These are phyloP conservation scores for Hypoxylon sp. DNA, from an alignment of 2,329 filamentous ascomycete species.

Conservation along the genomic window DNA sequence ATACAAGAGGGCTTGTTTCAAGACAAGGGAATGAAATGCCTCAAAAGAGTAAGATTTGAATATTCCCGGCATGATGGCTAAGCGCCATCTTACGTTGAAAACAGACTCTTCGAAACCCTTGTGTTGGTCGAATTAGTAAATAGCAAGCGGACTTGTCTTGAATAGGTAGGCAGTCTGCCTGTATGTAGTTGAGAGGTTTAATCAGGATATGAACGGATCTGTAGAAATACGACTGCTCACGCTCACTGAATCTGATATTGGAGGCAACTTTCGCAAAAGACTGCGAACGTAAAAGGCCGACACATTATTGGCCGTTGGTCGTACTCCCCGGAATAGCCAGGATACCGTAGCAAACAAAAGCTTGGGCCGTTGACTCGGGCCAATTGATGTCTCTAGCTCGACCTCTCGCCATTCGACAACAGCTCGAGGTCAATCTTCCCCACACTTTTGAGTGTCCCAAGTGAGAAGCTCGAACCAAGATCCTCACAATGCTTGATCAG, in stretches of 20 bases:
- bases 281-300: constrained; percentile 25
- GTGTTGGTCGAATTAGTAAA: background rate
- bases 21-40: constrained; percentile 22
- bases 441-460: constrained; percentile 26
- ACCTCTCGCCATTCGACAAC: constrained; percentile 31
- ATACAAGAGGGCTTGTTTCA: constrained; percentile 18
- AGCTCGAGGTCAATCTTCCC: constrained; percentile 37
- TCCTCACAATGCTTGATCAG: constrained; percentile 17
- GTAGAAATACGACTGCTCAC: constrained; percentile 21
- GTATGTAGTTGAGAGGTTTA: constrained; percentile 1
- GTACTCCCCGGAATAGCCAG: constrained; percentile 34
- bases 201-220: constrained; percentile 14
- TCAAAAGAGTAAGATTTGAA: background rate
- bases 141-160: background rate
- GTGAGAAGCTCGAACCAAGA: constrained; percentile 36
- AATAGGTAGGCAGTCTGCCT: background rate
- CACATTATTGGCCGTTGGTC: constrained; percentile 26
- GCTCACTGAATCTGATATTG: constrained; percentile 27
- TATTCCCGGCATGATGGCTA: constrained; percentile 22
- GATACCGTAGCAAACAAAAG: constrained; percentile 39
- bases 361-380: constrained; percentile 32
- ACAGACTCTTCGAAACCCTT: background rate
- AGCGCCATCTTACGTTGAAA: constrained; percentile 10
- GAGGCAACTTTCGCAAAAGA: constrained; percentile 26
- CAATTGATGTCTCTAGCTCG: constrained; percentile 36